Evolutionary conservation across 352 stramenopile genomes (phyloP).

Genomic region (Phytophthora pisi): DNA sequence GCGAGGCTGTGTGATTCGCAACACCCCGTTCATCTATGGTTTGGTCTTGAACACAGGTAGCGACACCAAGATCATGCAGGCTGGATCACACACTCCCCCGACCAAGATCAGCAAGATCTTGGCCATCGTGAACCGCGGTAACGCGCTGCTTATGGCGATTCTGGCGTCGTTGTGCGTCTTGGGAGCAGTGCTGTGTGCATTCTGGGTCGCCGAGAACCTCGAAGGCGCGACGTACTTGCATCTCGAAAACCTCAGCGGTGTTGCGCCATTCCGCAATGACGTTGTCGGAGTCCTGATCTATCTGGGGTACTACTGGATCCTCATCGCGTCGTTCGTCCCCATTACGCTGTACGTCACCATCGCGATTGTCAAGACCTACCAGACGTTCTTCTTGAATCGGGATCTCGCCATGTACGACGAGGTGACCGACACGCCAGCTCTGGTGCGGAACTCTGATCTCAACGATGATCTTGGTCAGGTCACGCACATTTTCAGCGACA

Average conservation of each 20-base stretch:
- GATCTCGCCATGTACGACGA: slow-evolving; percentile 90
- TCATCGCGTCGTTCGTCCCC: slow-evolving; percentile 87
- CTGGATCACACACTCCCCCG: slow-evolving; percentile 62
- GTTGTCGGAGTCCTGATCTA: slow-evolving; percentile 76
- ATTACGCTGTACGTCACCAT: slow-evolving; percentile 91
- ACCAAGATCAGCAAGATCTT: slow-evolving; percentile 86
- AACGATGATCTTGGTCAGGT: slow-evolving; percentile 89
- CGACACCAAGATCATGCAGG: slow-evolving; percentile 92
- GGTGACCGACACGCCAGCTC: slow-evolving; percentile 73
- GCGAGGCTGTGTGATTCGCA: slow-evolving; percentile 84
- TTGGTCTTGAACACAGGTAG: slow-evolving; percentile 83
- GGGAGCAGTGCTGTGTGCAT: slow-evolving; percentile 67
- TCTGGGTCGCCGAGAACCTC: slow-evolving; percentile 70
- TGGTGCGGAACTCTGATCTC: slow-evolving; percentile 84
- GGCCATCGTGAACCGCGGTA: slow-evolving; percentile 82
- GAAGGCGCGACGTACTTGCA: slow-evolving; percentile 71
- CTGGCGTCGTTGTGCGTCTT: slow-evolving; percentile 73
- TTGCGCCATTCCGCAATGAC: slow-evolving; percentile 74
- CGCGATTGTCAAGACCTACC: slow-evolving; percentile 87
- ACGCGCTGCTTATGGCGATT: slow-evolving; percentile 78
- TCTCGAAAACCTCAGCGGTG: slow-evolving; percentile 63
- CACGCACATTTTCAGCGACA: slow-evolving; percentile 91
- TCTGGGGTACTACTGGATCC: slow-evolving; percentile 89
- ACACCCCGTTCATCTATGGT: slow-evolving; percentile 79
- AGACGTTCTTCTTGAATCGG: slow-evolving; percentile 86